Evolutionary conservation across 805 yeast species (phyloP), one percentile per base, ranked within the genome.

Genomic region (Candida ponderosae): DNA sequence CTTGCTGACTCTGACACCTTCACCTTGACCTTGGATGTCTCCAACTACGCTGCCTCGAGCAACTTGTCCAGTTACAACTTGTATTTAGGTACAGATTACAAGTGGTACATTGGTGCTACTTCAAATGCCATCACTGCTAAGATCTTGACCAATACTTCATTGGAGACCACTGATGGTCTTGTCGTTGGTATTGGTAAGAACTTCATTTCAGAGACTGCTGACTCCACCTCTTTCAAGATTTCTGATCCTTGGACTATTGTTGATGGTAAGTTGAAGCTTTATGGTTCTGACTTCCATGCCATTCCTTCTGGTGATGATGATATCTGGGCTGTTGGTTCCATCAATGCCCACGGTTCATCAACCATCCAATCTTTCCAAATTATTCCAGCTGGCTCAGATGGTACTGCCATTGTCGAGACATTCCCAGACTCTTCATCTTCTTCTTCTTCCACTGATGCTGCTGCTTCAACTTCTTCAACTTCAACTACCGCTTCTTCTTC

Each of bases 301-400:
- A 36, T 41, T 26, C 45, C 45, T 16, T 31, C 38, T 20, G 45
- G 41, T 18, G 32, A 33, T 9, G 39, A 38, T n/a, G 38, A 41
- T n/a, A 20, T 31, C 28, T 47, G 37, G 16, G 44, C 41, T 11
- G 24, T 47, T 11, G 51, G 51, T n/a, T 37, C 46, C 8, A 40
- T 39, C 32, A 43, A 44, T 19, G 51, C 51, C 6, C 31, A 21
- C 16, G 32, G n/a, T n/a, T n/a, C n/a, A n/a, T n/a, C n/a, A n/a
- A n/a, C n/a, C n/a, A n/a, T n/a, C n/a, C n/a, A n/a, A n/a, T n/a
- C n/a, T n/a, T n/a, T n/a, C n/a, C n/a, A n/a, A n/a, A n/a, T 18
- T 30, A 28, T 28, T 28, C 9, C 15, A 14, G 31, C 31, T 15
- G 8, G n/a, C 8, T 8, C 6, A 28, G 17, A 28, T 28, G 31